A percentile compares a stretch with the other conserved stretches of the same genome.
Conservation (phyloP, 257 asterid genomes). For the Salvia miltiorrhiza region DNA sequence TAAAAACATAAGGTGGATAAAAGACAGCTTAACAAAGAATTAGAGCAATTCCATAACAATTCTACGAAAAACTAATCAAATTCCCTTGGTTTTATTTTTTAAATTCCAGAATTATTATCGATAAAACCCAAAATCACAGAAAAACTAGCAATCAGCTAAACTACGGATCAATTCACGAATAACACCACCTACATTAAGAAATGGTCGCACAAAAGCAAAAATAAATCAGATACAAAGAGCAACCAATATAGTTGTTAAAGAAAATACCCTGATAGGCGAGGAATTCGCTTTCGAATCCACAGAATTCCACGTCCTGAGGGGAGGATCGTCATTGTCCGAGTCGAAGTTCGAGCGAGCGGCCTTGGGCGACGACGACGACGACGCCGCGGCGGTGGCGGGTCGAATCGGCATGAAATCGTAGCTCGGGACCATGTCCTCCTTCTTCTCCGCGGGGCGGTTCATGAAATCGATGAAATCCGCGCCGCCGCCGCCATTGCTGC, state of each 20-base stretch:
- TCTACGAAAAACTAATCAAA: background rate
- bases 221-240: background rate
- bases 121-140: conserved; percentile 2
- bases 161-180: background rate
- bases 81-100: background rate
- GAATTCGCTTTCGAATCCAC: conserved; percentile 53
- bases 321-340: conserved; percentile 43
- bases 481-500: conserved; percentile 24
- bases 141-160: background rate
- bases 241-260: background rate
- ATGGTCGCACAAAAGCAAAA: background rate
- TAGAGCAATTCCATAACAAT: background rate
- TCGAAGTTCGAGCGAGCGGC: conserved; percentile 37
- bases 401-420: conserved; percentile 86
- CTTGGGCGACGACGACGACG: conserved; percentile 43
- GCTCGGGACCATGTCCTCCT: conserved; percentile 70
- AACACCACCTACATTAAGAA: background rate
- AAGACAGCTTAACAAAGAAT: background rate
- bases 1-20: background rate
- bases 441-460: conserved; percentile 54
- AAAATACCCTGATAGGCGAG: conserved; percentile 53
- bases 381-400: conserved; percentile 24
- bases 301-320: conserved; percentile 62
- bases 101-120: background rate
- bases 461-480: conserved; percentile 72